Conservation (phyloP, 768 basidiomycete species). For the Suillus alpinus region DNA sequence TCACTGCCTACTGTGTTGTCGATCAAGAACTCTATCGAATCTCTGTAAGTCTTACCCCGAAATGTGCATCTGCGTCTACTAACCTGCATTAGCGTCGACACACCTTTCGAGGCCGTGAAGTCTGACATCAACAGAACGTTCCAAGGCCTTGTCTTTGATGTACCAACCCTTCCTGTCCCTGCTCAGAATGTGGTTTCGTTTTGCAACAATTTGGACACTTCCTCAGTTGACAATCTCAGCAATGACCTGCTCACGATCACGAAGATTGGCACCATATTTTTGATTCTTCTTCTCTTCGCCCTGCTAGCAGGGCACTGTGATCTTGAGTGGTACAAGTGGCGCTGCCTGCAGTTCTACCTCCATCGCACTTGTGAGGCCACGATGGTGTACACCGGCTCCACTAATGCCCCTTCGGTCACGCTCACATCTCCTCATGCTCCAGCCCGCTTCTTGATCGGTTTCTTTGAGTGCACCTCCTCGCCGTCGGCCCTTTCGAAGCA, state of each 20-base stretch:
- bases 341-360: constrained; percentile 61
- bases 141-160: constrained; percentile 64
- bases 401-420: constrained; percentile 48
- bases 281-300: constrained; percentile 69
- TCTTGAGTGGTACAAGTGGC: constrained; percentile 90
- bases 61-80: constrained; percentile 1
- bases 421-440: constrained; percentile 74
- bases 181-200: no score
- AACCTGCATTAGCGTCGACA: constrained; percentile 55
- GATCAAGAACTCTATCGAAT: constrained; percentile 64
- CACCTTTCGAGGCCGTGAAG: constrained; percentile 86
- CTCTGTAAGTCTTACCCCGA: no score
- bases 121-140: constrained; percentile 89
- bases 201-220: no score
- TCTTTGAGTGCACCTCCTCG: constrained; percentile 85
- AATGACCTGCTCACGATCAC: constrained; percentile 72
- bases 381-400: constrained; percentile 37
- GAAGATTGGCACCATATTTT: constrained; percentile 73
- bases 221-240: constrained; percentile 85
- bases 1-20: constrained; percentile 77
- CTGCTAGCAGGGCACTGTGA: constrained; percentile 71
- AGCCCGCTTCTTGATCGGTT: constrained; percentile 86
- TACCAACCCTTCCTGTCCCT: constrained; percentile 70
- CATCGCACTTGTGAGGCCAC: constrained; percentile 70
- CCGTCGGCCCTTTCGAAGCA: constrained; percentile 67